Base-by-base conservation (phyloP, 2,329 filamentous ascomycete genomes). In the Arthrobotrys conoides region DNA sequence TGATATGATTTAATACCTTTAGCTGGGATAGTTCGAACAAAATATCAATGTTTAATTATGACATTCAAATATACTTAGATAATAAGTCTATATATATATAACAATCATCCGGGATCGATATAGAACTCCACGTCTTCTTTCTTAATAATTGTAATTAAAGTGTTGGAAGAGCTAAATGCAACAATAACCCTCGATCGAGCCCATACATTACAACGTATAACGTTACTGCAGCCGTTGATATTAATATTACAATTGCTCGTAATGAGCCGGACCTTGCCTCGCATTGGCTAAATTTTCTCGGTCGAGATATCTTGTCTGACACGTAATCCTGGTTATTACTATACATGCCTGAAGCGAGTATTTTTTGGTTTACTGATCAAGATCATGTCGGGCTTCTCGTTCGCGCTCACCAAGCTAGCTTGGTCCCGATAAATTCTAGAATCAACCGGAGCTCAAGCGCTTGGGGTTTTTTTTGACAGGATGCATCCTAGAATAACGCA, bases 1-100 rank as follows among this genome's bases (percentile, higher is more conserved):
- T 55, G 48, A 65, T 59, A 65, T 66, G 51, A 73, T 67, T 41
- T 73, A 61, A 67, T 73, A 61, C 41, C 36, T 38, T 59, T 48
- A 61, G 46, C 48, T 72, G 41, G n/a, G n/a, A 49, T 46, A 57
- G 41, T 49, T 65, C 48, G 20, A 3, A 18, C 48, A 33, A 3
- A 18, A 48, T 30, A 14, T 65, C 44, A 65, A 65, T 65, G 61
- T 48, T 65, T 65, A 65, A 48, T 49, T n/a, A 64, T 46, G 36
- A 46, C 41, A 49, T 49, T 12, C 16, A 65, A 41, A 41, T 41
- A n/a, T n/a, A n/a, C n/a, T n/a, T n/a, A n/a, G n/a, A n/a, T n/a
- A n/a, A n/a, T n/a, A n/a, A n/a, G n/a, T n/a, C n/a, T n/a, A n/a
- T n/a, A n/a, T n/a, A n/a, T n/a, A n/a, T n/a, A n/a, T n/a, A n/a